Evolutionary conservation across 352 stramenopile species (phyloP).

Genomic region (Globisporangium echinulatum): DNA sequence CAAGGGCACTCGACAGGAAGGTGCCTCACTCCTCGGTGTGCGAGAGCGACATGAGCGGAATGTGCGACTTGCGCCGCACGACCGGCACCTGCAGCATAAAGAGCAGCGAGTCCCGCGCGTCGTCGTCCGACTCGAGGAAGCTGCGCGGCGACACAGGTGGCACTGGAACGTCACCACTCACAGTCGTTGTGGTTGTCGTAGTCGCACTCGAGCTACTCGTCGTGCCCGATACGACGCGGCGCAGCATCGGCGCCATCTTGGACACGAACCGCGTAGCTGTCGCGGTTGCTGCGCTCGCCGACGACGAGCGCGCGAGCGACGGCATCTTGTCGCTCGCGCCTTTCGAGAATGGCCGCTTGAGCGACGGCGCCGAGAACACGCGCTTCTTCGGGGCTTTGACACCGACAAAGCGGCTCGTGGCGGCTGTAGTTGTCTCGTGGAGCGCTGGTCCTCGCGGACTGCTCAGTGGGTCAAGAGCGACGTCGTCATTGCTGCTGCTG

Average conservation of each 20-base stretch:
- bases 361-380: constrained; percentile 28
- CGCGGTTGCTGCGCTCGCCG: constrained; percentile 15
- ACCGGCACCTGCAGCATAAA: constrained; percentile 61
- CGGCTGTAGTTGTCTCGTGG: neutral
- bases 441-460: neutral
- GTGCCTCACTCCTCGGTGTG: constrained; percentile 22
- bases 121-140: constrained; percentile 34
- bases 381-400: constrained; percentile 19
- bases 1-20: no score
- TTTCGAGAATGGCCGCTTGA: constrained; percentile 30
- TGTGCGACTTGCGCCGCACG: constrained; percentile 34
- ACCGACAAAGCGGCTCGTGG: neutral
- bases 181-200: neutral
- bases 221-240: constrained; percentile 14
- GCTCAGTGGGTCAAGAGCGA: neutral
- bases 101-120: constrained; percentile 54
- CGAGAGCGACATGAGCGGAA: constrained; percentile 45
- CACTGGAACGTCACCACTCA: neutral
- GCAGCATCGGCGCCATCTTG: constrained; percentile 55
- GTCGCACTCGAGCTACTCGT: neutral
- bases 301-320: constrained; percentile 16
- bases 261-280: constrained; percentile 47
- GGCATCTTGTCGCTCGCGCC: constrained; percentile 9
- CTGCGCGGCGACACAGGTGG: constrained; percentile 6
- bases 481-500: neutral